Evolutionary conservation across 164 flowering plant genomes (phyloP).

Genomic region (Santalum album): DNA sequence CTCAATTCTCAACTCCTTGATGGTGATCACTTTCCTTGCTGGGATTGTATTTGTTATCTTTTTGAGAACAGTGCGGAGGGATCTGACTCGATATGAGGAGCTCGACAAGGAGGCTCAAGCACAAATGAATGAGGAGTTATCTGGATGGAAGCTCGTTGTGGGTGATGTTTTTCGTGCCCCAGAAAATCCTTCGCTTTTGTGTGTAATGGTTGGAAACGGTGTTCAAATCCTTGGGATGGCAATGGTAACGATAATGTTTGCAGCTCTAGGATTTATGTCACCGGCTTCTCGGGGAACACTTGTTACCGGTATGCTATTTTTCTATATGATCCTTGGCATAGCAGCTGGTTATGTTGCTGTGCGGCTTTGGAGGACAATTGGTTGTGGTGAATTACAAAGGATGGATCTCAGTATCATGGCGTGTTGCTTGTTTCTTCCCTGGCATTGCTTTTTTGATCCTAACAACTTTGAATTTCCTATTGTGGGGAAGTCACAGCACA

Average conservation of each 20-base stretch:
- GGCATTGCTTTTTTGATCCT: constrained; percentile 64
- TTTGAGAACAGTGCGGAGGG: constrained; percentile 69
- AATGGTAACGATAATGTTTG: constrained; percentile 70
- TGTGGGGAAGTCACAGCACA: constrained; percentile 83
- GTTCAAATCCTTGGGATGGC: constrained; percentile 87
- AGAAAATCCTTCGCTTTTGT: constrained; percentile 40
- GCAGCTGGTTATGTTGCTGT: constrained; percentile 81
- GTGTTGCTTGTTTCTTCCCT: constrained; percentile 74
- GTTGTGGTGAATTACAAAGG: constrained; percentile 49
- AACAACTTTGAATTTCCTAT: constrained; percentile 55
- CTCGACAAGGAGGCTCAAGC: constrained; percentile 92
- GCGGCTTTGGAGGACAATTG: constrained; percentile 69
- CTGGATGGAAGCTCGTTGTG: constrained; percentile 90
- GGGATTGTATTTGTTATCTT: constrained; percentile 87
- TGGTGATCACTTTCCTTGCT: constrained; percentile 86
- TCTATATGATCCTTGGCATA: constrained; percentile 69
- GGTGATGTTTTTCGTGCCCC: constrained; percentile 86
- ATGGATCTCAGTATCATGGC: constrained; percentile 72
- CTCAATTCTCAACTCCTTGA: constrained; percentile 71
- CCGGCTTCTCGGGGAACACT: constrained; percentile 86
- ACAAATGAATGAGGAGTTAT: constrained; percentile 84
- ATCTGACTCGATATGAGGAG: constrained; percentile 76
- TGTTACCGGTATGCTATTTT: constrained; percentile 67
- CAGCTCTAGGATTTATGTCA: constrained; percentile 87
- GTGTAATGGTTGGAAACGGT: constrained; percentile 80